Percentiles rank a stretch among this genome's conserved stretches.
phyloP scores from a whole-genome alignment of 495 filamentous ascomycete species.

The Penicillium lividum region DNA sequence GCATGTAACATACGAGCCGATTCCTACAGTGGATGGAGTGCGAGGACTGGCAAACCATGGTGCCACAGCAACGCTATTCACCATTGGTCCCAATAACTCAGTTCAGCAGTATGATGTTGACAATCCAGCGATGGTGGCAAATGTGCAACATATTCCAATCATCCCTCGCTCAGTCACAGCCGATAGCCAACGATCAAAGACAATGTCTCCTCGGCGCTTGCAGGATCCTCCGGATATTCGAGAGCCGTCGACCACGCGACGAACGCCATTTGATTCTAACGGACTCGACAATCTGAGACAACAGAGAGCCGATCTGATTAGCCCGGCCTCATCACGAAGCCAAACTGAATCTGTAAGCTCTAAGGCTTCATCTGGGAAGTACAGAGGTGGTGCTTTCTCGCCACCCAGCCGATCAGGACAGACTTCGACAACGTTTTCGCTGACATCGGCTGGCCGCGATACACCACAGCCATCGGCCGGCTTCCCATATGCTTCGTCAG shows the following conservation, averaged over 20 bases:
- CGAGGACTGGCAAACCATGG: constrained; percentile 85
- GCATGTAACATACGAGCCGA: constrained; percentile 81
- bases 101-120: constrained; percentile 95
- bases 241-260: constrained; percentile 28
- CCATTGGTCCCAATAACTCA: constrained; percentile 80
- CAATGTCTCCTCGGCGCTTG: constrained; percentile 32
- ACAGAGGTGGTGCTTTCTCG: constrained; percentile 37
- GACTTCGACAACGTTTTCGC: constrained; percentile 49
- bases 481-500: constrained; percentile 48
- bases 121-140: constrained; percentile 74
- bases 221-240: constrained; percentile 41
- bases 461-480: constrained; percentile 44
- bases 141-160: constrained; percentile 78
- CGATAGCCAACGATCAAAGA: constrained; percentile 53
- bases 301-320: constrained; percentile 58
- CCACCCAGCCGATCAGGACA: constrained; percentile 45
- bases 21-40: constrained; percentile 81
- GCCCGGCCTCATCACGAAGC: constrained; percentile 65
- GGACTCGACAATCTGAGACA: constrained; percentile 46
- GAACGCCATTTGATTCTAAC: constrained; percentile 46
- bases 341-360: constrained; percentile 62
- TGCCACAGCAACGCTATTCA: constrained; percentile 88
- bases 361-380: constrained; percentile 48
- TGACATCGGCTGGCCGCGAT: constrained; percentile 39
- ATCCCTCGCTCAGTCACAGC: constrained; percentile 76